Conservation (phyloP, 345 rosid genomes). For the Stellera chamaejasme region DNA sequence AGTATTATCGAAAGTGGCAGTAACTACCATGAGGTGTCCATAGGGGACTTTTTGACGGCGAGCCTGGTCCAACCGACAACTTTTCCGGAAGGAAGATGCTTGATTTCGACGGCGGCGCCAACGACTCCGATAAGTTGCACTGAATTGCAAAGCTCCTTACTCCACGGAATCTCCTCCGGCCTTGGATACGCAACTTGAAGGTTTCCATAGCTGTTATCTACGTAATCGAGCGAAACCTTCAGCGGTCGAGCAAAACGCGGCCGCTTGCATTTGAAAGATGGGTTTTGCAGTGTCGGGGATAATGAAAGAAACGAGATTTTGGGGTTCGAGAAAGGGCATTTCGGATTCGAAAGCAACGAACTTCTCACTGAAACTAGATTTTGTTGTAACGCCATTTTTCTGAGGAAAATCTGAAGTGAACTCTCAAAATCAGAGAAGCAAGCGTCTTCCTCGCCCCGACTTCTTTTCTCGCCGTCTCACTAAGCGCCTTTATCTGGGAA, state of each 20-base stretch:
- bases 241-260: slow-evolving; percentile 8
- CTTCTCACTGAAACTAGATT: slow-evolving; percentile 13
- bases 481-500: no score
- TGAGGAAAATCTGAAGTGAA: no score
- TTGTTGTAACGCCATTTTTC: slow-evolving; percentile 26
- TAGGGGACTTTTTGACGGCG: slow-evolving; percentile 39
- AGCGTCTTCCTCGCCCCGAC: no score
- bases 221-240: slow-evolving; percentile 29
- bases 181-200: slow-evolving; percentile 20
- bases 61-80: slow-evolving; percentile 55
- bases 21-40: slow-evolving; percentile 42
- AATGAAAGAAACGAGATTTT: slow-evolving; percentile 6
- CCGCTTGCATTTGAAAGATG: background rate
- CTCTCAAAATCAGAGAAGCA: no score
- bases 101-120: slow-evolving; percentile 42
- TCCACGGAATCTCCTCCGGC: slow-evolving; percentile 46
- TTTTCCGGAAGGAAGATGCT: slow-evolving; percentile 47
- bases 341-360: slow-evolving; percentile 3
- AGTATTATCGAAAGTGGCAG: background rate
- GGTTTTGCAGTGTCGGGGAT: background rate
- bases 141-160: slow-evolving; percentile 46
- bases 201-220: slow-evolving; percentile 15
- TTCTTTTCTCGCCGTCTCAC: no score
- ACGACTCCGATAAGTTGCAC: slow-evolving; percentile 51
- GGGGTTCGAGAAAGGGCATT: slow-evolving; percentile 9